A percentile compares a stretch with the other conserved stretches of the same genome.
Evolutionary conservation across 202 grass and related monocot species (phyloP).

Genomic region (Setaria viridis): DNA sequence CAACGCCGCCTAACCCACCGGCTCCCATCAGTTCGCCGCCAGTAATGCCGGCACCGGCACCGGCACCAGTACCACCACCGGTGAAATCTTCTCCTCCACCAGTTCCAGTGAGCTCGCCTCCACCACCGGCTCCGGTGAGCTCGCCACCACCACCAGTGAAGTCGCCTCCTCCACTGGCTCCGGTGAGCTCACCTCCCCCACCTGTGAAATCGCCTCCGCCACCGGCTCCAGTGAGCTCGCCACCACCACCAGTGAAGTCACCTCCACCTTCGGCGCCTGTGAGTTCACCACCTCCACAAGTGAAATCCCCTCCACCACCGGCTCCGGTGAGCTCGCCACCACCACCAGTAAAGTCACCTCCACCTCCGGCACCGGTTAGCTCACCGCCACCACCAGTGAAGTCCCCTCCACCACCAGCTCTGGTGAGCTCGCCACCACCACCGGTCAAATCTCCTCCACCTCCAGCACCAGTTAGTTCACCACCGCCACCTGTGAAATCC

Average conservation of each 20-base stretch:
- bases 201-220: neutral
- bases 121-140: neutral
- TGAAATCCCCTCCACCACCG: constrained; percentile 1
- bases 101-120: neutral
- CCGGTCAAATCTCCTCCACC: constrained; percentile 16
- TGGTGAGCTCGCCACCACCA: neutral
- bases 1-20: too few relatives aligned
- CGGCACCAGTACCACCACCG: too few relatives aligned
- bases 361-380: neutral
- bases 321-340: neutral
- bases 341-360: neutral
- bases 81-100: neutral
- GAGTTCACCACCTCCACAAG: neutral
- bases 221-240: neutral
- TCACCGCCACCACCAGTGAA: neutral
- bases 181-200: neutral
- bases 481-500: neutral
- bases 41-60: too few relatives aligned
- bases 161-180: neutral
- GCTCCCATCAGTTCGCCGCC: too few relatives aligned
- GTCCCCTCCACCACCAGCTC: constrained; percentile 11
- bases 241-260: neutral
- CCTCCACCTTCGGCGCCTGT: neutral
- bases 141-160: constrained; percentile 4
- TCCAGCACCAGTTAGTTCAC: neutral